Conservation (phyloP, 768 basidiomycete species). For the Phanerodontia chrysosporium region DNA sequence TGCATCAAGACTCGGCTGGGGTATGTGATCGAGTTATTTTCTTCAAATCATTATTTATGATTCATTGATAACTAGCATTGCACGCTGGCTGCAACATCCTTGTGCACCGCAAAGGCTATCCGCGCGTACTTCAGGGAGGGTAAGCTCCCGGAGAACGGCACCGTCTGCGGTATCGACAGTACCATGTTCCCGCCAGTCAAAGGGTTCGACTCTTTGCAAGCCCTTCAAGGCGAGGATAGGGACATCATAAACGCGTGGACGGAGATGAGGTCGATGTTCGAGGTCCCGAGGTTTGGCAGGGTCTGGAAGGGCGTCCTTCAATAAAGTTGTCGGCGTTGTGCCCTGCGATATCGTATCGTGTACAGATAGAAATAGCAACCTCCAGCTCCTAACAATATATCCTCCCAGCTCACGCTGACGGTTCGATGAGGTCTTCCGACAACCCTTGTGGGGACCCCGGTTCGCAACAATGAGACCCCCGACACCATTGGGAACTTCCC, state of each 20-base stretch:
- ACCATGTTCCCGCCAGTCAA: not conserved
- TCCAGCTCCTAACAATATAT: no score
- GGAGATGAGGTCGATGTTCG: not conserved
- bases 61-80: conserved; percentile 12
- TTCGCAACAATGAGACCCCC: no score
- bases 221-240: not conserved
- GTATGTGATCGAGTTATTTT: not conserved
- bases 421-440: no score
- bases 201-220: not conserved
- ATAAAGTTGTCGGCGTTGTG: no score
- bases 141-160: conserved; percentile 17
- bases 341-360: no score
- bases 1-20: conserved; percentile 10
- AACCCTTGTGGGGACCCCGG: no score
- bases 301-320: not conserved
- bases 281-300: not conserved
- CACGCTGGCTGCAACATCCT: conserved; percentile 14
- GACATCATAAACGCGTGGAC: not conserved
- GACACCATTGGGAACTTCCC: no score
- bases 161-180: conserved; percentile 19
- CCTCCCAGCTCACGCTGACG: no score
- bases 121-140: conserved; percentile 24
- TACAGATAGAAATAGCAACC: no score
- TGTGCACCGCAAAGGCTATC: conserved; percentile 19
- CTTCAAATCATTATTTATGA: not conserved